Evolutionary conservation across 139 green algal genomes (phyloP).

Genomic region (Picochlorum sp.): DNA sequence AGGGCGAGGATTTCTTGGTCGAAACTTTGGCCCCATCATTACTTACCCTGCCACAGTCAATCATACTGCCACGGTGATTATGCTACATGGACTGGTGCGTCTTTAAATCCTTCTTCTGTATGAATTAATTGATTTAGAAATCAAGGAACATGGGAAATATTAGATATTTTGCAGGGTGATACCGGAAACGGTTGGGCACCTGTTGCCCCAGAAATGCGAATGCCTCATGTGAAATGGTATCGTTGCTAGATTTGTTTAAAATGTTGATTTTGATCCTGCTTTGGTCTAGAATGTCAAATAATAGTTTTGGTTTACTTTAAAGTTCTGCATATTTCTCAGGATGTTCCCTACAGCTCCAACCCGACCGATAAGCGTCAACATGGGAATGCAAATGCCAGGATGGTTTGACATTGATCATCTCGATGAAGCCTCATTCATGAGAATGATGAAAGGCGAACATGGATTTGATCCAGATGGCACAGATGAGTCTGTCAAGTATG

Average conservation of each 20-base stretch:
- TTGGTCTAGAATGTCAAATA: neutral
- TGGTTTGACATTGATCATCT: conserved; percentile 41
- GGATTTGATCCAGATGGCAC: conserved; percentile 12
- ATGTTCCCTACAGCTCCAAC: conserved; percentile 32
- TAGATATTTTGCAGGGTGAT: conserved; percentile 7
- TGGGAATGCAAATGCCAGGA: conserved; percentile 28
- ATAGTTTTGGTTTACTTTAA: neutral
- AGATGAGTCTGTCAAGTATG: conserved; percentile 12
- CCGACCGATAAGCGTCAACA: conserved; percentile 36
- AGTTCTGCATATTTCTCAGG: too few species aligned
- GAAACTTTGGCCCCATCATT: conserved; percentile 7
- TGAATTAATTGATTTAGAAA: too few species aligned
- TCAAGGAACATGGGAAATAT: too few species aligned
- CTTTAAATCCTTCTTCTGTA: neutral
- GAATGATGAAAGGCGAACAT: conserved; percentile 19
- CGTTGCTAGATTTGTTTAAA: too few species aligned
- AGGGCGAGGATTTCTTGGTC: neutral
- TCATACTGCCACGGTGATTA: conserved; percentile 19
- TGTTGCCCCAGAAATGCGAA: conserved; percentile 13
- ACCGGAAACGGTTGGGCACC: conserved; percentile 21
- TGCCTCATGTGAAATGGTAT: conserved; percentile 33
- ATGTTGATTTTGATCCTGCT: neutral
- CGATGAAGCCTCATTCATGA: conserved; percentile 3
- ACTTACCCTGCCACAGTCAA: neutral
- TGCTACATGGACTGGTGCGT: conserved; percentile 41